These are phyloP conservation scores for Priceomyces castillae DNA, from an alignment of 805 yeast species.

Conservation along the genomic window DNA sequence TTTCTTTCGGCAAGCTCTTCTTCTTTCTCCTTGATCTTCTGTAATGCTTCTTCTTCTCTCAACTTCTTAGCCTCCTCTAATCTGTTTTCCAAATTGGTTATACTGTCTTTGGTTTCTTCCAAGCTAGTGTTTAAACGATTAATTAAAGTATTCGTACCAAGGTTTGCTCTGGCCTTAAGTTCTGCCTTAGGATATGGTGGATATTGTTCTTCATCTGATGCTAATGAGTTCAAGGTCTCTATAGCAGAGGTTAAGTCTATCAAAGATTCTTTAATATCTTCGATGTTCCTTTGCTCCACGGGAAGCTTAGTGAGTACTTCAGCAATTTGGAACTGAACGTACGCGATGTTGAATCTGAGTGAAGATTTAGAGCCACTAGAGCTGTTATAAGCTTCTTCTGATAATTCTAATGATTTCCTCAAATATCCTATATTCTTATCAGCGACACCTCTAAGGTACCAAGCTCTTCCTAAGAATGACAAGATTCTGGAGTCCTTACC, in stretches of 20 bases:
- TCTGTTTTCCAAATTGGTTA: slow-evolving; percentile 53
- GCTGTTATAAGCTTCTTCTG: slow-evolving; percentile 52
- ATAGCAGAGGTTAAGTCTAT: slow-evolving; percentile 63
- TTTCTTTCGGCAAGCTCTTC: slow-evolving; percentile 42
- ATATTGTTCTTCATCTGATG: slow-evolving; percentile 49
- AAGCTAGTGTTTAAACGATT: slow-evolving; percentile 68
- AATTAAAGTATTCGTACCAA: slow-evolving; percentile 74
- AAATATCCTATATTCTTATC: slow-evolving; percentile 66
- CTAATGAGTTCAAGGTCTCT: slow-evolving; percentile 52
- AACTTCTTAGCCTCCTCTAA: slow-evolving; percentile 70
- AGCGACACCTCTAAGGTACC: slow-evolving; percentile 73
- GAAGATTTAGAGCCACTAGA: slow-evolving; percentile 36
- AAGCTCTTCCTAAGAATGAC: slow-evolving; percentile 79
- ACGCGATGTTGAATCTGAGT: slow-evolving; percentile 78
- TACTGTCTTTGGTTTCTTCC: slow-evolving; percentile 70
- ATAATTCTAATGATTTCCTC: slow-evolving; percentile 58
- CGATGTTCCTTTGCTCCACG: slow-evolving; percentile 56
- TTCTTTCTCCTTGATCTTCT: slow-evolving; percentile 35
- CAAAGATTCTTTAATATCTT: slow-evolving; percentile 57
- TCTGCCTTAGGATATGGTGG: slow-evolving; percentile 82
- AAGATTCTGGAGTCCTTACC: slow-evolving; percentile 63
- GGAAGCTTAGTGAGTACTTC: slow-evolving; percentile 67
- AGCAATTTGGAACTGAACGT: slow-evolving; percentile 81
- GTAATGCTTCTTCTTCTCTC: slow-evolving; percentile 55
- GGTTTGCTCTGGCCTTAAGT: slow-evolving; percentile 77